Conservation (phyloP, 345 rosid species). For the Reutealis trisperma region DNA sequence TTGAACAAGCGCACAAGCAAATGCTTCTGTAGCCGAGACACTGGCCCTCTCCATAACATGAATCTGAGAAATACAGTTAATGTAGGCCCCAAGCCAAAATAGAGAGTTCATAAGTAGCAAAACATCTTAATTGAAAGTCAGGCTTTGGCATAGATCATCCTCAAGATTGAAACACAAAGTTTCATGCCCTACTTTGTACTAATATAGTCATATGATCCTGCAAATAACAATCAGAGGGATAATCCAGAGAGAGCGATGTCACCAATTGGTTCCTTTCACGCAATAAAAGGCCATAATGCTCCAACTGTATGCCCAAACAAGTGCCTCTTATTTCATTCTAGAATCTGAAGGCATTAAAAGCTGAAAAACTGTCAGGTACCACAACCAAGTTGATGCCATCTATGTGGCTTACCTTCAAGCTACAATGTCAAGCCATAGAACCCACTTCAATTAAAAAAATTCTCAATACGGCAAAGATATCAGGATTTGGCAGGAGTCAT, state of each 20-base stretch:
- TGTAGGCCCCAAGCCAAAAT: not conserved
- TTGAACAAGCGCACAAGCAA: not conserved
- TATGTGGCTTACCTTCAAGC: not conserved
- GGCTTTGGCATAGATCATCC: not conserved
- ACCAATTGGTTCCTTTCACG: not conserved
- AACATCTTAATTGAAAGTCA: not conserved
- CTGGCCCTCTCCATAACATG: not conserved
- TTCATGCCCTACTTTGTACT: not conserved
- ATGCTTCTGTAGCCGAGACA: not conserved
- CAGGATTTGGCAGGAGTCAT: not conserved
- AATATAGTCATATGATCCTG: not conserved
- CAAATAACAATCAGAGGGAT: not conserved
- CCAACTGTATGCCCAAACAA: not conserved
- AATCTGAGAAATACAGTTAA: not conserved
- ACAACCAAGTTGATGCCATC: not conserved
- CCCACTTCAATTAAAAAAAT: slow-evolving; percentile 1
- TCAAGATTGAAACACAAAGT: not conserved
- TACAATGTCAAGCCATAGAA: not conserved
- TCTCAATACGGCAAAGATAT: not conserved
- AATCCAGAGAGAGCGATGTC: not conserved
- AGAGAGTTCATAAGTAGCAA: not conserved
- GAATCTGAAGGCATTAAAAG: too few relatives aligned
- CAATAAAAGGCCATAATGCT: not conserved
- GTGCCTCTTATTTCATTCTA: not conserved
- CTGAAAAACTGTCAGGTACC: not conserved